A percentile compares a stretch with the other conserved stretches of the same genome.
These are phyloP conservation scores for Sanghuangporus sanghuang DNA, from an alignment of 1,284 basidiomycete species.

Conservation along the genomic window DNA sequence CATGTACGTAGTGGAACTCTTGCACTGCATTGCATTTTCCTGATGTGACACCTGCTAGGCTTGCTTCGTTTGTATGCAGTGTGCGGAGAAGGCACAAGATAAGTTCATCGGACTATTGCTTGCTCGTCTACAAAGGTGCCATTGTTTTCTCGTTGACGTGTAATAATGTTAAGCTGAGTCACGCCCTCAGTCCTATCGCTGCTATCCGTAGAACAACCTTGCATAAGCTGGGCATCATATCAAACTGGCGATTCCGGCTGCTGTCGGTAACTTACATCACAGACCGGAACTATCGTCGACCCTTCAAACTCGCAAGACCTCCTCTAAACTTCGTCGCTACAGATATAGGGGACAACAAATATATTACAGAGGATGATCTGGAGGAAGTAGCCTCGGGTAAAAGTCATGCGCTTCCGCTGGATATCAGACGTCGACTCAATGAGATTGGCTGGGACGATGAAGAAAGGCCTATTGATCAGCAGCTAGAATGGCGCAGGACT, in stretches of 20 bases:
- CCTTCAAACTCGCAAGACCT: slow-evolving; percentile 61
- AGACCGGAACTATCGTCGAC: slow-evolving; percentile 53
- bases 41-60: slow-evolving; percentile 33
- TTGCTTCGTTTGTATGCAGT: slow-evolving; percentile 66
- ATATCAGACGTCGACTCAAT: slow-evolving; percentile 54
- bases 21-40: background rate
- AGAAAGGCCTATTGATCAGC: slow-evolving; percentile 46
- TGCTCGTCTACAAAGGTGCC: slow-evolving; percentile 1
- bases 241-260: slow-evolving; percentile 64
- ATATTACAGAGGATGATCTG: slow-evolving; percentile 47
- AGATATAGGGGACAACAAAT: slow-evolving; percentile 58
- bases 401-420: slow-evolving; percentile 46
- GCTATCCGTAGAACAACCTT: slow-evolving; percentile 44
- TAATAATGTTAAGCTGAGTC: background rate
- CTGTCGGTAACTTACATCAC: slow-evolving; percentile 52
- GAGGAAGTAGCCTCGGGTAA: slow-evolving; percentile 42
- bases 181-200: slow-evolving; percentile 37
- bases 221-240: slow-evolving; percentile 45
- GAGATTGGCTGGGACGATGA: slow-evolving; percentile 71
- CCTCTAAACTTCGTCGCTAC: slow-evolving; percentile 65
- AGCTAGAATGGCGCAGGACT: slow-evolving; percentile 51
- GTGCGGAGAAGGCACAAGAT: slow-evolving; percentile 53
- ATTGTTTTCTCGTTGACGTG: background rate
- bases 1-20: slow-evolving; percentile 37
- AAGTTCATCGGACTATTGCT: slow-evolving; percentile 35